Percentiles rank a stretch among this genome's conserved stretches.
These are phyloP conservation scores for Glycine tomentella DNA, from an alignment of 306 rosid genomes.

Conservation along the genomic window DNA sequence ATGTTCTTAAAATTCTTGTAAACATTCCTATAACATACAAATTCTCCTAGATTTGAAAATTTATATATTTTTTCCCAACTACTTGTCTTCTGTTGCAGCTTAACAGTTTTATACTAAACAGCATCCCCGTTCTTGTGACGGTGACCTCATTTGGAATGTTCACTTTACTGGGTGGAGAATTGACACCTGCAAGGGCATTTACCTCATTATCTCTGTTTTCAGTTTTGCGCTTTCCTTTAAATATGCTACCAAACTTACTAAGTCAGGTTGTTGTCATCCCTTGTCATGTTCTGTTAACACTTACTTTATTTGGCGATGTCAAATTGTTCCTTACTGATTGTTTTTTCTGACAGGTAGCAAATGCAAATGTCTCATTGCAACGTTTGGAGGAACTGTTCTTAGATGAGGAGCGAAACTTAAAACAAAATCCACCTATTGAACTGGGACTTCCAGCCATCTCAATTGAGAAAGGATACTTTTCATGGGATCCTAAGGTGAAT, in stretches of 20 bases:
- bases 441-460: slow-evolving; percentile 79
- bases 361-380: slow-evolving; percentile 81
- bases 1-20: not conserved
- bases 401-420: slow-evolving; percentile 68
- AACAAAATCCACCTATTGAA: slow-evolving; percentile 70
- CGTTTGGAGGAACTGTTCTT: slow-evolving; percentile 83
- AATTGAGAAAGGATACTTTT: slow-evolving; percentile 75
- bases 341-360: slow-evolving; percentile 69
- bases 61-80: not conserved
- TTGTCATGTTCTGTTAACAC: not conserved
- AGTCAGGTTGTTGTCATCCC: slow-evolving; percentile 76
- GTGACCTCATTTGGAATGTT: slow-evolving; percentile 78
- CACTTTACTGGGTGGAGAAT: slow-evolving; percentile 82
- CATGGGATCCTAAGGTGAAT: slow-evolving; percentile 82
- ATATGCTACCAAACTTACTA: slow-evolving; percentile 76
- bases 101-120: slow-evolving; percentile 71
- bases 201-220: slow-evolving; percentile 87
- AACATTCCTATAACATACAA: slow-evolving; percentile 2
- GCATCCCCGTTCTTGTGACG: slow-evolving; percentile 87
- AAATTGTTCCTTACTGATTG: slow-evolving; percentile 21
- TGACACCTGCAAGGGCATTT: slow-evolving; percentile 92
- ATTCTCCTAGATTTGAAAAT: not conserved
- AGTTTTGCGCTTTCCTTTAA: slow-evolving; percentile 75
- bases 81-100: slow-evolving; percentile 60
- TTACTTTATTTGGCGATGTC: slow-evolving; percentile 26